Base-by-base conservation (phyloP, 2,329 filamentous ascomycete genomes). In the Rasamsonia emersonii region DNA sequence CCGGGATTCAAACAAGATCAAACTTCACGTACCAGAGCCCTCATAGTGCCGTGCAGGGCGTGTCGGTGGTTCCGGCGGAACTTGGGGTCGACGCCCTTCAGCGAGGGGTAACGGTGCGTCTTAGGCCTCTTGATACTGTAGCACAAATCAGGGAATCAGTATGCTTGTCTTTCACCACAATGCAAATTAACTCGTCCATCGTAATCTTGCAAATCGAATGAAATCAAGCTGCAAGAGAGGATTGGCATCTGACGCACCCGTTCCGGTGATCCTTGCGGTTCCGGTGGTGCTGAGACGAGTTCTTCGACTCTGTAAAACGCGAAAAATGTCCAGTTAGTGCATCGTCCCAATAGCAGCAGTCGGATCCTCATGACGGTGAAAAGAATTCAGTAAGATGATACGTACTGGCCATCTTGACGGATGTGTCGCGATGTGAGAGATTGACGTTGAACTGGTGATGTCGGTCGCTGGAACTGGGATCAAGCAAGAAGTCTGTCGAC, bases 21-120 rank as follows among this genome's bases (percentile, higher is more conserved):
- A 14, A 46, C n/a, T 21, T 18, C 30, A 74, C 83, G 60, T 80
- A 96, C 89, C 75, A 98, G 73, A 65, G 91, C 91, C 75, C 85
- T 93, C 77, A 85, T 86, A 65, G 88, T 98, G 68, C 91, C 91
- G 77, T 96, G 91, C 48, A 96, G 86, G 69, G 91, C 91, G 79
- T 98, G 89, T 76, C 86, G 86, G 77, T 98, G 91, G 79, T 98
- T 98, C 73, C 91, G 82, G 70, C 91, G 82, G 79, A 98, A 98
- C 81, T 98, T 98, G 65, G 91, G 88, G 73, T 98, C 91, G 67
- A 86, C 91, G 59, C 91, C 91, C 67, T 95, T 95, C 61, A 98
- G 82, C 56, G 89, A 96, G 50, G 91, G 91, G 75, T 98, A 98
- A 75, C 91, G 79, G 71, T 88, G 79, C 64, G 91, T 96, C 80